Evolutionary conservation across 768 basidiomycete genomes (phyloP), one percentile per base, ranked within the genome.

Genomic region (Lentinula guzmanii): DNA sequence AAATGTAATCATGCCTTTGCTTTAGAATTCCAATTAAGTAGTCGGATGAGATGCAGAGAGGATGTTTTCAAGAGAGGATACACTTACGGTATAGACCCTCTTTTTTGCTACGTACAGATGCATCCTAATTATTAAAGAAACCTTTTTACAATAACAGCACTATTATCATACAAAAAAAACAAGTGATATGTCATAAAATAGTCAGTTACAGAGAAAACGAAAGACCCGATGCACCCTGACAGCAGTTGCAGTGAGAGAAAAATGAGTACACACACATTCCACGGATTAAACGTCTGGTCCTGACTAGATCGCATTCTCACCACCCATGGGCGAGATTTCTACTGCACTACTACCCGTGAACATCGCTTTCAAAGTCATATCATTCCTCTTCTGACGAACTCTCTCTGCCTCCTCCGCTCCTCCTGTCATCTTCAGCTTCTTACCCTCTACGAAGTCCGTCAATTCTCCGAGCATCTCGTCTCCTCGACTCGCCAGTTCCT

Each of bases 391-490:
- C 79, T 94, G 90, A 67, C 95, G 79, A 66, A 95, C 81, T 61
- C 96, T 80, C 76, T 99, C 96, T 24, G 78, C 82, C 76, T 96
- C 93, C 72, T 95, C 93, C 24, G 93, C 90, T 13, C 94, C 95
- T 31, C 95, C 96, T 16, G 95, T 99, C 91, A 94, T 89, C 80
- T 86, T 92, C 71, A 99, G 75, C 76, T 90, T 95, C 80, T 90
- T 91, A 63, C 86, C 85, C 4, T 77, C 81, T 57, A 99, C 95
- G 73, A 98, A 98, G 4, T 90, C 93, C 50, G 76, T 73, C 66
- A 99, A 70, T 77, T 98, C 96, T 13, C 81, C 78, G 66, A 93
- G 84, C 73, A 98, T 86, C 65, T 92, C 93, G 71, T 97, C 93
- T 48, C 88, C 82, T 61, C 84, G 80, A 52, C 72, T 78, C 21